A percentile compares a stretch with the other conserved stretches of the same genome.
Evolutionary conservation across 352 stramenopile species (phyloP).

Genomic region (Pythium aphanidermatum): DNA sequence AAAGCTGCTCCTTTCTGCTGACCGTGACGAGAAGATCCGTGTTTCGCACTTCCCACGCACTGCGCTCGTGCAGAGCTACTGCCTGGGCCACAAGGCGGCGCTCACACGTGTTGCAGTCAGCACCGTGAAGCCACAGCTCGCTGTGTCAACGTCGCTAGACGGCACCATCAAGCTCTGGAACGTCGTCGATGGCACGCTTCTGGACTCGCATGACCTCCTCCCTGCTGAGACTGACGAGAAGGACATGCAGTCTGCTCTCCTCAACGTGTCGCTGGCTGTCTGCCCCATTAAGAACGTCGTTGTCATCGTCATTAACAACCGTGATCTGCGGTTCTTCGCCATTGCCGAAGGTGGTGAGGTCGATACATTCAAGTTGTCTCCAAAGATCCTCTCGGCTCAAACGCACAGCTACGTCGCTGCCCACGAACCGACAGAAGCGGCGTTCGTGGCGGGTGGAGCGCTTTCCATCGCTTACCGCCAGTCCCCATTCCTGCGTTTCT

Average conservation of each 20-base stretch:
- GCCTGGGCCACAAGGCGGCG: slow-evolving; percentile 65
- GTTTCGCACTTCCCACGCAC: slow-evolving; percentile 74
- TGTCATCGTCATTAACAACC: slow-evolving; percentile 44
- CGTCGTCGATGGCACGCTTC: slow-evolving; percentile 36
- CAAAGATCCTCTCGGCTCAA: slow-evolving; percentile 24
- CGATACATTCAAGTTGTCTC: slow-evolving; percentile 8
- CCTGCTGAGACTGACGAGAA: slow-evolving; percentile 19
- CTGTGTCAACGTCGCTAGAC: slow-evolving; percentile 72
- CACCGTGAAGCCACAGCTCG: slow-evolving; percentile 34
- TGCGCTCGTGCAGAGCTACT: slow-evolving; percentile 76
- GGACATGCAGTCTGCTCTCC: slow-evolving; percentile 28
- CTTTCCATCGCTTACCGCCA: slow-evolving; percentile 59
- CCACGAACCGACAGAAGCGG: slow-evolving; percentile 39
- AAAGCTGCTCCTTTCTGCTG: slow-evolving; percentile 59
- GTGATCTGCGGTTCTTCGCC: slow-evolving; percentile 44
- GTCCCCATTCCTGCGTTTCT: slow-evolving; percentile 54
- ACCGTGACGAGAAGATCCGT: slow-evolving; percentile 84
- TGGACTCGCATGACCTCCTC: slow-evolving; percentile 49
- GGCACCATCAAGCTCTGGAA: slow-evolving; percentile 81
- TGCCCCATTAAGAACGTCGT: slow-evolving; percentile 52
- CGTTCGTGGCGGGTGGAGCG: slow-evolving; percentile 38
- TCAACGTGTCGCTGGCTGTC: slow-evolving; percentile 55
- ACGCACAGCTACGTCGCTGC: slow-evolving; percentile 12
- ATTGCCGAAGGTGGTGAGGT: slow-evolving; percentile 24
- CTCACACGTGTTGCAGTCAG: slow-evolving; percentile 55